Evolutionary conservation across 768 basidiomycete species (phyloP).

Genomic region (Baorangia bicolor): DNA sequence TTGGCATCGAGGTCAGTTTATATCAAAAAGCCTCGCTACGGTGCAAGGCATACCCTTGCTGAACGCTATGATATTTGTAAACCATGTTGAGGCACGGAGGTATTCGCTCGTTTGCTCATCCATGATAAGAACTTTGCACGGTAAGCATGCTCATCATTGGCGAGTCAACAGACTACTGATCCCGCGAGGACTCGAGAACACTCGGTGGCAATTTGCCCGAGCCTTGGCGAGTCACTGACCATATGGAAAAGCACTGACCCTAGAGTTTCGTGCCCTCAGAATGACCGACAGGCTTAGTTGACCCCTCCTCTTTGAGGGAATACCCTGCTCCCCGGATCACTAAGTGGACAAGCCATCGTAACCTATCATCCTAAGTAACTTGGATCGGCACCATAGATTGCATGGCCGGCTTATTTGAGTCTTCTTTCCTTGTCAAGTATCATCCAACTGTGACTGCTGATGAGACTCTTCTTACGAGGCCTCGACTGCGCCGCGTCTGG

Average conservation of each 20-base stretch:
- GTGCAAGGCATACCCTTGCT: not conserved
- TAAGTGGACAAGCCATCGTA: not conserved
- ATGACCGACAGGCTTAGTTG: not conserved
- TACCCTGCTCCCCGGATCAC: not conserved
- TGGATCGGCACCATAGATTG: not conserved
- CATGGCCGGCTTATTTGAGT: no score
- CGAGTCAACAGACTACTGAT: not conserved
- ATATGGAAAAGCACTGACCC: not conserved
- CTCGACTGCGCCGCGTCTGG: no score
- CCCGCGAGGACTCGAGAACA: not conserved
- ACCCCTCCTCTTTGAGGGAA: not conserved
- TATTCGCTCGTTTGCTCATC: not conserved
- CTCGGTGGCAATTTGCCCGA: not conserved
- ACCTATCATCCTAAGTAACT: not conserved
- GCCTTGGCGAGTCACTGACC: not conserved
- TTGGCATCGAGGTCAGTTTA: not conserved
- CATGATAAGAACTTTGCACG: not conserved
- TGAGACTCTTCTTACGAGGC: no score
- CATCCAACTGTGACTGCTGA: no score
- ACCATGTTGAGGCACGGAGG: not conserved
- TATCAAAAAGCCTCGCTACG: constrained; percentile 12
- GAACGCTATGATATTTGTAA: not conserved
- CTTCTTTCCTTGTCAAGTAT: no score
- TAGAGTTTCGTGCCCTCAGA: not conserved
- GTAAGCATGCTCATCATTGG: not conserved